These are phyloP conservation scores for Schoenoplectus tabernaemontani DNA, from an alignment of 202 grass and related monocot genomes.

Conservation along the genomic window DNA sequence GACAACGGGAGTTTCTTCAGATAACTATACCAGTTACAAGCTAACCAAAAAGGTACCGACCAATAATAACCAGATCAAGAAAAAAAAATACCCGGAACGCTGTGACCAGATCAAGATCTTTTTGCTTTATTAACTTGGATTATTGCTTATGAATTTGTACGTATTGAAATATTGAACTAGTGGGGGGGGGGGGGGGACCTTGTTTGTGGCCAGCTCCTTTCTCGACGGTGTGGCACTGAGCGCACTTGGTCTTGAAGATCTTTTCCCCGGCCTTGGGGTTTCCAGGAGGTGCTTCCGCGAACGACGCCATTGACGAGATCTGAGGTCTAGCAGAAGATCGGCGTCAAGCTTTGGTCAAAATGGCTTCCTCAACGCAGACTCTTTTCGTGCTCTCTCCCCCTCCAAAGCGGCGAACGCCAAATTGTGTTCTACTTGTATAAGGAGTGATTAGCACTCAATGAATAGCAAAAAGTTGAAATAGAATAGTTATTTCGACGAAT, in stretches of 20 bases:
- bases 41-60: not conserved
- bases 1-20: not conserved
- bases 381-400: not conserved
- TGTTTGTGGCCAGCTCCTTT: constrained; percentile 55
- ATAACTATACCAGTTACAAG: not conserved
- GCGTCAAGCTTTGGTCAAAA: not conserved
- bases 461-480: too few species aligned
- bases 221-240: constrained; percentile 48
- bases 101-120: not conserved
- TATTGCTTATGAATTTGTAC: not conserved
- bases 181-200: constrained; percentile 8
- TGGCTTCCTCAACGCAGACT: not conserved
- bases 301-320: constrained; percentile 37
- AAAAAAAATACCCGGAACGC: not conserved
- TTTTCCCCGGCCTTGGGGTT: constrained; percentile 45
- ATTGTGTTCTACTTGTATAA: not conserved
- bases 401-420: not conserved
- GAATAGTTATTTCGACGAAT: too few species aligned
- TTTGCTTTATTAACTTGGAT: not conserved
- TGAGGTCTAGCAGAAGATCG: not conserved
- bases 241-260: constrained; percentile 63
- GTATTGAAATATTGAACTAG: not conserved
- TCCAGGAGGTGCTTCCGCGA: constrained; percentile 40
- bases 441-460: too few species aligned
- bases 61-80: not conserved